Evolutionary conservation across 257 asterid species (phyloP), one percentile per base, ranked within the genome.

Genomic region (Vinca minor): DNA sequence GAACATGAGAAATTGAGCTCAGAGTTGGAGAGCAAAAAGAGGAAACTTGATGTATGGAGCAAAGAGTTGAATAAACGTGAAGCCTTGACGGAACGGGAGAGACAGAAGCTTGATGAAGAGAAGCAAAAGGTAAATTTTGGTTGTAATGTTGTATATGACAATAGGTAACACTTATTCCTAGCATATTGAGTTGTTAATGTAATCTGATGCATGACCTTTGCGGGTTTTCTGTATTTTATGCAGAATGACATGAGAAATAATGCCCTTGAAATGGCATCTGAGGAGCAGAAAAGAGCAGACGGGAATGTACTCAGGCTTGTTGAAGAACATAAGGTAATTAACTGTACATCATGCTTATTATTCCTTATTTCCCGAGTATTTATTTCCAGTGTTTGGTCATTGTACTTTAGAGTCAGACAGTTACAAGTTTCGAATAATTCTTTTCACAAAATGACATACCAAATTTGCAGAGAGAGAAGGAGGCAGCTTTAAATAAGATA

Each of bases 21-120:
- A 18, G 89, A 83, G 74, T 74, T 92, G 83, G 95, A 87, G 74
- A 78, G 52, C 60, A 89, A 84, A 80, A 85, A 81, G 69, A 75
- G 36, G 63, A 63, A 86, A 21, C 95, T 92, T 36, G 95, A 87
- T 74, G 58, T 81, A 4, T 83, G 95, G 98, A 74, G 83, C 74
- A 89, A 76, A 78, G 96, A 92, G 67, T 75, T 92, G 79, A 84
- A 86, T 66, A 82, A 76, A 63, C 89, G 95, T 50, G 96, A 92
- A 73, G 82, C 91, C 17, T 75, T 74, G 38, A 88, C 95, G 47
- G 95, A 86, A 67, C 82, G 89, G 25, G 95, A 89, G 74, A 85
- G 86, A 63, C 87, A 73, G 31, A 91, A 86, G 73, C 98, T 89
- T 73, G 96, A 87, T 21, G 95, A 85, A 71, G 95, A 88, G 73